Percentiles rank a stretch among this genome's conserved stretches.
Evolutionary conservation across 805 yeast genomes (phyloP).

Genomic region (Metschnikowia rubicola): DNA sequence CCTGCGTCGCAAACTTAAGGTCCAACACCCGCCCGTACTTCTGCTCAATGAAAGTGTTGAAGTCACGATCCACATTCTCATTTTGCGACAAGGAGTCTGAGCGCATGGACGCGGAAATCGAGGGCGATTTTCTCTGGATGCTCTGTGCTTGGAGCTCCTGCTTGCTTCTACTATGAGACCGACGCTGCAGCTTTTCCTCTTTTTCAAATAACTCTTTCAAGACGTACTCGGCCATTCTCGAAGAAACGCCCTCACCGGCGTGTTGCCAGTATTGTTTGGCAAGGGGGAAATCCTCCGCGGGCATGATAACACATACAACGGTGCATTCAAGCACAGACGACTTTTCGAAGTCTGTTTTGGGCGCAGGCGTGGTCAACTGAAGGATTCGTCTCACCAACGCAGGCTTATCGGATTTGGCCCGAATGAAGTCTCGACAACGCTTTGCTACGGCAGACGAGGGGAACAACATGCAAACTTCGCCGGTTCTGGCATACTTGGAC

Average conservation of each 20-base stretch:
- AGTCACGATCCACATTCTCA: slow-evolving; percentile 47
- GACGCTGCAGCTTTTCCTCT: slow-evolving; percentile 14
- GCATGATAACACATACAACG: slow-evolving; percentile 78
- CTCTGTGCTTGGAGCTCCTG: slow-evolving; percentile 35
- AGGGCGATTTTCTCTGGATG: slow-evolving; percentile 32
- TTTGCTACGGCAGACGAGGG: slow-evolving; percentile 78
- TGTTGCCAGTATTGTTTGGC: slow-evolving; percentile 96
- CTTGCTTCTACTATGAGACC: slow-evolving; percentile 20
- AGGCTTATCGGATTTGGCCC: slow-evolving; percentile 36
- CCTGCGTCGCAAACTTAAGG: slow-evolving; percentile 67
- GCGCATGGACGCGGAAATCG: slow-evolving; percentile 28
- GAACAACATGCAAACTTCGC: slow-evolving; percentile 71
- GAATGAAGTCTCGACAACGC: slow-evolving; percentile 78
- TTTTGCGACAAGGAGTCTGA: slow-evolving; percentile 20
- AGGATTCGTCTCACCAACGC: slow-evolving; percentile 47
- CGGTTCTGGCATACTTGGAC: slow-evolving; percentile 71
- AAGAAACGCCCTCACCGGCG: slow-evolving; percentile 93
- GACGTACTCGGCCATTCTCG: slow-evolving; percentile 83
- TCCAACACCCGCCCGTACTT: slow-evolving; percentile 89
- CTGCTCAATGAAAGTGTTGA: slow-evolving; percentile 72
- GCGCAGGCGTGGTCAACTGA: slow-evolving; percentile 70
- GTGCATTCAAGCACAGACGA: slow-evolving; percentile 60
- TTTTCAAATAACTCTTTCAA: slow-evolving; percentile 50
- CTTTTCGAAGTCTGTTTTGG: slow-evolving; percentile 55
- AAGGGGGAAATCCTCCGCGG: slow-evolving; percentile 50